A percentile compares a stretch with the other conserved stretches of the same genome.
Evolutionary conservation across 805 yeast species (phyloP).

Genomic region (Candida peoriensis): DNA sequence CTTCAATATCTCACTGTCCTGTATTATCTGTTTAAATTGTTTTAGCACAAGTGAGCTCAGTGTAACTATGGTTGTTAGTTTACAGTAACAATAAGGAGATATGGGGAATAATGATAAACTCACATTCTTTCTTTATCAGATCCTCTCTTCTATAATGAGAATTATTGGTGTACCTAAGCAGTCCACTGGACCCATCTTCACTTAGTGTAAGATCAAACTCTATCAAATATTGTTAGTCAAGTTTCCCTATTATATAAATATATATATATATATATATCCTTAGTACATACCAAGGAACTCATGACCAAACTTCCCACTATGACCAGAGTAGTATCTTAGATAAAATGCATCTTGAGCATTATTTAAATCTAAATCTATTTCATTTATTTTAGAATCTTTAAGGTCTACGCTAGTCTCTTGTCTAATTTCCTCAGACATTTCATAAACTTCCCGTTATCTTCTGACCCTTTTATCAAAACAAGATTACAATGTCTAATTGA

Average conservation of each 20-base stretch:
- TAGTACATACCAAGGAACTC: conserved; percentile 33
- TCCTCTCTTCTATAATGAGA: conserved; percentile 41
- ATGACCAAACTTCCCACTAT: conserved; percentile 39
- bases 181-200: conserved; percentile 27
- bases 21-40: conserved; percentile 30
- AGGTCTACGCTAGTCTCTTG: too few relatives aligned
- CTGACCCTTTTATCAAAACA: too few relatives aligned
- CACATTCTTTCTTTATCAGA: conserved; percentile 32
- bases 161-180: conserved; percentile 38
- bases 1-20: conserved; percentile 33
- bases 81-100: background rate
- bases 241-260: too few relatives aligned
- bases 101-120: conserved; percentile 4
- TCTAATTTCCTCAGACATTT: too few relatives aligned
- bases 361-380: too few relatives aligned
- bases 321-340: conserved; percentile 40
- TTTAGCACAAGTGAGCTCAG: conserved; percentile 30
- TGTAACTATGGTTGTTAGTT: too few relatives aligned
- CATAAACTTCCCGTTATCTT: too few relatives aligned
- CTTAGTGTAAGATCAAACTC: conserved; percentile 30
- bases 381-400: too few relatives aligned
- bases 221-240: conserved; percentile 1
- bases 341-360: too few relatives aligned
- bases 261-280: background rate
- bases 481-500: too few relatives aligned